These are phyloP conservation scores for Haematococcus sp. DNA, from an alignment of 139 green algal species.

Conservation along the genomic window DNA sequence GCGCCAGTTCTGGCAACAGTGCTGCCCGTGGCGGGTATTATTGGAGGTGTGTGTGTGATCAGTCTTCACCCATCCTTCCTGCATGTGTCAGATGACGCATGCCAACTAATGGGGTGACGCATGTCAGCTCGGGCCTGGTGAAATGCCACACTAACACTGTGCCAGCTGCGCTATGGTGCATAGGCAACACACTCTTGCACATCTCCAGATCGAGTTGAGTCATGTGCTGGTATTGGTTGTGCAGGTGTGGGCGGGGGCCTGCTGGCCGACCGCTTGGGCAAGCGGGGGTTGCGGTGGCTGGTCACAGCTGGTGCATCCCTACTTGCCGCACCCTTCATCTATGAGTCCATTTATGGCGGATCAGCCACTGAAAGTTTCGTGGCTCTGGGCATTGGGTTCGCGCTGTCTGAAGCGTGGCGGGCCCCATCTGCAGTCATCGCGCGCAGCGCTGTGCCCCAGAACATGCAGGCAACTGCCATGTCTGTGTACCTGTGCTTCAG, in stretches of 20 bases:
- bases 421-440: conserved; percentile 79
- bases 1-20: conserved; percentile 81
- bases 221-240: too few species aligned
- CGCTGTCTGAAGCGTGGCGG: conserved; percentile 80
- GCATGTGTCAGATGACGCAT: background rate
- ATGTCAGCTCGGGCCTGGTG: too few species aligned
- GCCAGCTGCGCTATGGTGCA: too few species aligned
- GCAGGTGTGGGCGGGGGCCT: conserved; percentile 54
- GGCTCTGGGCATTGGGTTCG: conserved; percentile 76
- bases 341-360: conserved; percentile 53
- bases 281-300: conserved; percentile 34
- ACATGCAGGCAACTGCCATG: conserved; percentile 63
- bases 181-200: too few species aligned
- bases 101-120: too few species aligned
- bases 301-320: conserved; percentile 57
- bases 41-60: conserved; percentile 78
- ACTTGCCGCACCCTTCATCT: conserved; percentile 70
- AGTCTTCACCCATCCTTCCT: background rate
- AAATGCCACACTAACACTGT: too few species aligned
- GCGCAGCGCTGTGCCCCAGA: conserved; percentile 29
- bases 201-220: too few species aligned
- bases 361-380: conserved; percentile 64
- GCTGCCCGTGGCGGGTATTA: conserved; percentile 80
- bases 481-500: conserved; percentile 81
- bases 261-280: conserved; percentile 70